Evolutionary conservation across 768 basidiomycete genomes (phyloP), one percentile per base, ranked within the genome.

Genomic region (Megacollybia marginata): DNA sequence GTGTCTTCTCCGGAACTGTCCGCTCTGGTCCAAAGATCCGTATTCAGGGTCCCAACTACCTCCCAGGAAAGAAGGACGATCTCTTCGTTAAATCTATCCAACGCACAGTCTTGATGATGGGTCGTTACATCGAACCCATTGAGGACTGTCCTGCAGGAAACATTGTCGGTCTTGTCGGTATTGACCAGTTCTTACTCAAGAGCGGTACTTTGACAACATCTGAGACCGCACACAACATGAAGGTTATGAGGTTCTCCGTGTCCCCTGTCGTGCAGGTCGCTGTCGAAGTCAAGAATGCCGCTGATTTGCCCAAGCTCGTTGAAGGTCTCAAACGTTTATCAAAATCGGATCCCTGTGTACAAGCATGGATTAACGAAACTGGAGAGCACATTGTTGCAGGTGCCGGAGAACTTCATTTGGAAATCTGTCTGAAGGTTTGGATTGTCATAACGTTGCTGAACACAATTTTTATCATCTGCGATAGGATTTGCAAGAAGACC

Each of bases 321-420:
- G 96, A 99, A 80, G 96, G 96, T 76, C 88, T 99, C 61, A 99
- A 99, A 77, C 96, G 96, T 79, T 82, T 99, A 50, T 96, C 96
- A 59, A 99, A 99, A 78, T 98, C 96, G 20, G 96, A 99, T 69
- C 96, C 96, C 53, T 99, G 96, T 72, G 96, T 99, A 54, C 93
- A 97, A 71, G 83, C 93, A 47, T 94, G 80, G 86, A 94, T 95
- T 62, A 59, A 69, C 12, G 92, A 95, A 52, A 87, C 82, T 58
- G 96, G 96, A 64, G 93, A 96, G 67, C 96, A 98, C 74, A 98
- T 99, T 58, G 92, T 99, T 55, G 96, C 96, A 56, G 96, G 95
- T 76, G 94, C 96, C 55, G 96, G 96, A 74, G 96, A 99, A 69
- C 80, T 99, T 55, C 96, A 99, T 70, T 76, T 99, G 76, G 96